Conservation (phyloP, 1,139 yeast genomes). For the Candida sp. region DNA sequence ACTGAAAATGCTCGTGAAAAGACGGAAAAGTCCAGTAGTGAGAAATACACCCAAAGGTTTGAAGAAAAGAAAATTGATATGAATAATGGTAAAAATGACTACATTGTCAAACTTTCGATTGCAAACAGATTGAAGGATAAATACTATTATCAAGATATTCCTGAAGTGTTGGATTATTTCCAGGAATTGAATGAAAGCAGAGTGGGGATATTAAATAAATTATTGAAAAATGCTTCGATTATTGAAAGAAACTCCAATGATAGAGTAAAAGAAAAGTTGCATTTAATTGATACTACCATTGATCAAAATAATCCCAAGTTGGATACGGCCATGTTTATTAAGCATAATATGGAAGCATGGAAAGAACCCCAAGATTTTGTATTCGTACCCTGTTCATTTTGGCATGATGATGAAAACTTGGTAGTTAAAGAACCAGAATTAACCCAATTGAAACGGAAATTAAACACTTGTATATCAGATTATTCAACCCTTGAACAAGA, state of each 20-base stretch:
- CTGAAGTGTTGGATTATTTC: constrained; percentile 81
- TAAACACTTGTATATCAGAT: constrained; percentile 47
- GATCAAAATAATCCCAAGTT: constrained; percentile 70
- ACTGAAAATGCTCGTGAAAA: constrained; percentile 83
- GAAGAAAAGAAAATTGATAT: constrained; percentile 70
- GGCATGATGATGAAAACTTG: constrained; percentile 95
- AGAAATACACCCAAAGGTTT: constrained; percentile 55
- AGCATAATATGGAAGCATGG: constrained; percentile 79
- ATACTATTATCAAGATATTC: constrained; percentile 89
- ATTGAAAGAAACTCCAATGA: constrained; percentile 61
- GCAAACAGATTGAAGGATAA: constrained; percentile 93
- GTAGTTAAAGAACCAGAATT: constrained; percentile 62
- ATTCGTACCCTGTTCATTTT: constrained; percentile 85
- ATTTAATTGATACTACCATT: constrained; percentile 54
- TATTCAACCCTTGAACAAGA: constrained; percentile 42
- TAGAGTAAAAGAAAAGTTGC: constrained; percentile 50
- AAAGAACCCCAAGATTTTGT: constrained; percentile 81
- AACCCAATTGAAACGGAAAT: constrained; percentile 56
- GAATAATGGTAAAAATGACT: constrained; percentile 83
- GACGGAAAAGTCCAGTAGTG: constrained; percentile 55
- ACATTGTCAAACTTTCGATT: constrained; percentile 73
- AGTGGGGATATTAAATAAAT: constrained; percentile 66
- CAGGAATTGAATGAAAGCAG: constrained; percentile 85
- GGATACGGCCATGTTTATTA: constrained; percentile 89
- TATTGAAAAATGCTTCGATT: constrained; percentile 62